Percentiles rank a stretch among this genome's conserved stretches.
These are phyloP conservation scores for Cladophialophora bantiana DNA, from an alignment of 2,329 filamentous ascomycete genomes.

Conservation along the genomic window DNA sequence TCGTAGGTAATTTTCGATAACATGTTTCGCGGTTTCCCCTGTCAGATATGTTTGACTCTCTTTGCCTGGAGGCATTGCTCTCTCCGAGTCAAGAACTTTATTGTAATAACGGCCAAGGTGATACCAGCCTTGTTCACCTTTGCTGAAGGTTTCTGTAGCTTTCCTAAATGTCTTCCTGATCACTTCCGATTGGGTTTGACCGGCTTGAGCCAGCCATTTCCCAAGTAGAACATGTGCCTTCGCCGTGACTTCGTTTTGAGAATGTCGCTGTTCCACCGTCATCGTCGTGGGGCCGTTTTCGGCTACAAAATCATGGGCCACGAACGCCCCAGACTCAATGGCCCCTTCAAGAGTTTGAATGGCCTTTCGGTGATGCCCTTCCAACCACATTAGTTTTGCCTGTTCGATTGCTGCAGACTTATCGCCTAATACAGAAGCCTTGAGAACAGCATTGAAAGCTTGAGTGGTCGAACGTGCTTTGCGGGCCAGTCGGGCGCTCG, in stretches of 20 bases:
- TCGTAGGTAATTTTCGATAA: conserved; percentile 91
- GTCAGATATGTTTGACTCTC: conserved; percentile 78
- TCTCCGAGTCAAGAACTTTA: conserved; percentile 90
- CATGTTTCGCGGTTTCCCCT: conserved; percentile 84
- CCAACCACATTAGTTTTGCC: conserved; percentile 88
- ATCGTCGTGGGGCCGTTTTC: conserved; percentile 48
- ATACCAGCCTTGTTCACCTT: conserved; percentile 97
- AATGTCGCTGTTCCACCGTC: conserved; percentile 51
- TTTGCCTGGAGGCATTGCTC: conserved; percentile 74
- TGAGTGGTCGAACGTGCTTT: conserved; percentile 84
- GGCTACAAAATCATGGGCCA: conserved; percentile 52
- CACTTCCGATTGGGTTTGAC: conserved; percentile 83
- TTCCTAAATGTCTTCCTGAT: conserved; percentile 83
- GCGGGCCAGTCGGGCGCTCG: conserved; percentile 81
- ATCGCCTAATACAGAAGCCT: conserved; percentile 83
- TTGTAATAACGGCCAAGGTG: conserved; percentile 97
- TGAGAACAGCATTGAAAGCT: conserved; percentile 91
- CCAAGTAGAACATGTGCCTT: conserved; percentile 86
- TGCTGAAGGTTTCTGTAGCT: conserved; percentile 61
- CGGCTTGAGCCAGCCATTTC: conserved; percentile 96
- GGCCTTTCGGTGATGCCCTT: conserved; percentile 90
- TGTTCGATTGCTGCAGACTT: conserved; percentile 92
- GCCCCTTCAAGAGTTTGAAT: conserved; percentile 90
- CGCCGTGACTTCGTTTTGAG: conserved; percentile 61
- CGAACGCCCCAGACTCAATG: conserved; percentile 81